phyloP scores from a whole-genome alignment of 495 filamentous ascomycete species.

The Baudoinia panamericana region DNA sequence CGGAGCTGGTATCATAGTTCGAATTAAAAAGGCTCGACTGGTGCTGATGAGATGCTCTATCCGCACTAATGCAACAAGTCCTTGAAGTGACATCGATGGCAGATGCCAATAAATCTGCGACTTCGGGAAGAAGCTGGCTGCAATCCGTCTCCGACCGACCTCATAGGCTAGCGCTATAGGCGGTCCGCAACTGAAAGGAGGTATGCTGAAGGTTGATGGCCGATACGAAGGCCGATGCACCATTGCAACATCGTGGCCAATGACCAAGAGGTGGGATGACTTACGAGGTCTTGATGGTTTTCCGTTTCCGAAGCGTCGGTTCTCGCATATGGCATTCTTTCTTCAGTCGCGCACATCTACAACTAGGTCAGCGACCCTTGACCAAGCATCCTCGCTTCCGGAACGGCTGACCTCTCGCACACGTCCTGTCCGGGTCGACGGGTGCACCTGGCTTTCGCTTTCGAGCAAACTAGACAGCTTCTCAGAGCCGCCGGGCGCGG shows the following conservation, averaged over 20 bases:
- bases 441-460: conserved; percentile 21
- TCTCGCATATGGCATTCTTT: conserved; percentile 16
- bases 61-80: not conserved
- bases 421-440: not conserved
- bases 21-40: not conserved
- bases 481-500: no score
- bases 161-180: no score
- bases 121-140: no score
- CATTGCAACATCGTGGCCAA: not conserved
- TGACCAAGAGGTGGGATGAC: not conserved
- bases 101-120: no score
- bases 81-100: not conserved
- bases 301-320: conserved; percentile 9
- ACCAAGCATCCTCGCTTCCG: not conserved
- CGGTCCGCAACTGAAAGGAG: no score
- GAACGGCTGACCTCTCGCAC: conserved; percentile 12
- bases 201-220: no score
- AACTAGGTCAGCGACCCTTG: not conserved
- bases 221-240: not conserved
- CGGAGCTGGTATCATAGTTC: no score
- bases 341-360: conserved; percentile 14
- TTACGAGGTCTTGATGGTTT: conserved; percentile 16
- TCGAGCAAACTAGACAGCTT: no score
- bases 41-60: not conserved
- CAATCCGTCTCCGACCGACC: no score